These are phyloP conservation scores for Fusarium luffae DNA, from an alignment of 2,329 filamentous ascomycete species.

Conservation along the genomic window DNA sequence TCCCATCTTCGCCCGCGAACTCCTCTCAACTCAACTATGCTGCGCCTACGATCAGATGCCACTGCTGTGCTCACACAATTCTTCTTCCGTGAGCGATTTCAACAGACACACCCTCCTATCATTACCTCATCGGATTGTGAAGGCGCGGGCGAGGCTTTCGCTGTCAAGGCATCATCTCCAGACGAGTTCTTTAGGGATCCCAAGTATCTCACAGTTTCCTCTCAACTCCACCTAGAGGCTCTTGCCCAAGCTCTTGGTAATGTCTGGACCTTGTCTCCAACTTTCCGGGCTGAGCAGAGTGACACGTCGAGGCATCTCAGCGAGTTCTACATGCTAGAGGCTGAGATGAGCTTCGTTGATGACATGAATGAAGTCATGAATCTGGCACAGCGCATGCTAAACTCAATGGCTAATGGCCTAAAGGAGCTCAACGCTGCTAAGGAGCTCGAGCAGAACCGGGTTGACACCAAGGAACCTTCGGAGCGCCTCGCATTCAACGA, in stretches of 20 bases:
- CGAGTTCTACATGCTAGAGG: constrained; percentile 99
- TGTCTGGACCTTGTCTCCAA: constrained; percentile 94
- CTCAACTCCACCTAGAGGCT: constrained; percentile 93
- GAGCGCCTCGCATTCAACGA: constrained; percentile 57
- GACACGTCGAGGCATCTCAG: constrained; percentile 94
- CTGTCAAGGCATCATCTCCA: constrained; percentile 63
- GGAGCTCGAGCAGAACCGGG: constrained; percentile 56
- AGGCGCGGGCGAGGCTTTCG: constrained; percentile 94
- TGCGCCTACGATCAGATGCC: constrained; percentile 84
- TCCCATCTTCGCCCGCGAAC: constrained; percentile 88
- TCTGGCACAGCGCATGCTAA: constrained; percentile 82
- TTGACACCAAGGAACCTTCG: constrained; percentile 53
- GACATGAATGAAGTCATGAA: constrained; percentile 78
- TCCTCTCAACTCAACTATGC: constrained; percentile 80
- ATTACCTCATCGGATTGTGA: constrained; percentile 98
- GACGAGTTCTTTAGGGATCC: constrained; percentile 79
- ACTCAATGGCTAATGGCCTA: constrained; percentile 58
- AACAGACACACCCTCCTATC: constrained; percentile 90
- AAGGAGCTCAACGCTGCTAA: constrained; percentile 55
- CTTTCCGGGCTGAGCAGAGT: constrained; percentile 92
- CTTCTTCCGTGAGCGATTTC: constrained; percentile 76
- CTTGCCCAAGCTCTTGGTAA: constrained; percentile 87
- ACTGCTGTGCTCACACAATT: constrained; percentile 79
- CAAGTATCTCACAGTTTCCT: constrained; percentile 97
- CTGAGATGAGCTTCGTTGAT: constrained; percentile 83